Percentiles rank a stretch among this genome's conserved stretches.
These are phyloP conservation scores for Rostrohypoxylon terebratum DNA, from an alignment of 495 filamentous ascomycete species.

Conservation along the genomic window DNA sequence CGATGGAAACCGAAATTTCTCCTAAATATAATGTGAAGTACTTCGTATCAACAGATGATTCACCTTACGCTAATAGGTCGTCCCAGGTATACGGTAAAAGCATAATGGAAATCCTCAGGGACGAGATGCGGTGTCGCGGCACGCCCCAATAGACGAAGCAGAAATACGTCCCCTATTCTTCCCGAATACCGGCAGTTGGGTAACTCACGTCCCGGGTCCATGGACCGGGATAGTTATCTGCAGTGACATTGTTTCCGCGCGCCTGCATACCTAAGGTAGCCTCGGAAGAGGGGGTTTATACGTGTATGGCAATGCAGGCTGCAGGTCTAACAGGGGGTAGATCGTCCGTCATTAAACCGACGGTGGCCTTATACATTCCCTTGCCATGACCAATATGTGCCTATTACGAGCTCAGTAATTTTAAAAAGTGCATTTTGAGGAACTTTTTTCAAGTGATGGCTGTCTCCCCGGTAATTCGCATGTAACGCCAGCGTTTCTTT, in stretches of 20 bases:
- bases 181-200: conserved; percentile 12
- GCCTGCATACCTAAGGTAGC: conserved; percentile 5
- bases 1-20: not conserved
- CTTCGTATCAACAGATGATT: not conserved
- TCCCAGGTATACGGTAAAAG: not conserved
- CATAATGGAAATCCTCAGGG: not conserved
- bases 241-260: conserved; percentile 23
- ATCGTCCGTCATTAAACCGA: not conserved
- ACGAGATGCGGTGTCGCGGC: conserved; percentile 6
- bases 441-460: not conserved
- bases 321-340: conserved; percentile 11
- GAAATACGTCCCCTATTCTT: not conserved
- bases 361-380: not conserved
- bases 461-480: not conserved
- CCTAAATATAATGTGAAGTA: not conserved
- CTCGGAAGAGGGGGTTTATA: conserved; percentile 1
- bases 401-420: not conserved
- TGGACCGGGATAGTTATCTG: conserved; percentile 18
- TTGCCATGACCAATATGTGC: no score
- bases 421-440: conserved; percentile 12
- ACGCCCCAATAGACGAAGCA: not conserved
- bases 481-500: not conserved
- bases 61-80: no score
- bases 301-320: conserved; percentile 1
- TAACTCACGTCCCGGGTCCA: conserved; percentile 14